Evolutionary conservation across 1,284 basidiomycete genomes (phyloP), one percentile per base, ranked within the genome.

Genomic region (Blastosporella zonata): DNA sequence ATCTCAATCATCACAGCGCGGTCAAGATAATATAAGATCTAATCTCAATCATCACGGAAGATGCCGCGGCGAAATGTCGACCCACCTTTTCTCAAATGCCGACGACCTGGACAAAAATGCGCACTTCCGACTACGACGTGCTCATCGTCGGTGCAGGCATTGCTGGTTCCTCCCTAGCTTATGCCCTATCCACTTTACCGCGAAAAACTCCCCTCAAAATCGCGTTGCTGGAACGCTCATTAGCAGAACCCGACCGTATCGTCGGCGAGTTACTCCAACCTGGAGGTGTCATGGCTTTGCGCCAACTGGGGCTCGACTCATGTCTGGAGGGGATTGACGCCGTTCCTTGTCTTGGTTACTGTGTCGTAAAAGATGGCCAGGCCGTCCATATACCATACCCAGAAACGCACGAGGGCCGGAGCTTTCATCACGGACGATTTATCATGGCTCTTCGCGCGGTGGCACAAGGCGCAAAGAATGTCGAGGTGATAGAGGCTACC

Each of bases 181-280:
- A 89, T 58, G 84, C 82, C 0, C 80, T 91, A 44, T 79, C 87
- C 5, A 75, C 75, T 0, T 60, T 74, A 36, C 62, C 70, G 7
- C 75, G 78, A 47, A 47, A 67, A 17, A 71, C 72, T 46, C 84
- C 85, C 1, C 76, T 94, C 25, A 82, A 81, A n/a, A 84, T 95
- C 53, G 84, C 86, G 17, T 70, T 96, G 2, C 71, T 97, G 52
- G 93, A 97, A 69, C 82, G 94, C 39, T 96, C 96, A 33, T 77
- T 98, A 9, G 76, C 85, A 0, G 89, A 95, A 66, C 96, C 97
- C 0, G 93, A 98, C 75, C 82, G 96, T 20, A 98, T 99, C 59
- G 96, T 99, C 31, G 96, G 97, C 29, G 97, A 99, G 69, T 82
- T 99, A 1, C 74, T 99, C 17, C 96, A 99, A 63, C 97, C 97